A percentile compares a stretch with the other conserved stretches of the same genome.
phyloP scores from a whole-genome alignment of 2,329 filamentous ascomycete genomes.

The Tolypocladium album region DNA sequence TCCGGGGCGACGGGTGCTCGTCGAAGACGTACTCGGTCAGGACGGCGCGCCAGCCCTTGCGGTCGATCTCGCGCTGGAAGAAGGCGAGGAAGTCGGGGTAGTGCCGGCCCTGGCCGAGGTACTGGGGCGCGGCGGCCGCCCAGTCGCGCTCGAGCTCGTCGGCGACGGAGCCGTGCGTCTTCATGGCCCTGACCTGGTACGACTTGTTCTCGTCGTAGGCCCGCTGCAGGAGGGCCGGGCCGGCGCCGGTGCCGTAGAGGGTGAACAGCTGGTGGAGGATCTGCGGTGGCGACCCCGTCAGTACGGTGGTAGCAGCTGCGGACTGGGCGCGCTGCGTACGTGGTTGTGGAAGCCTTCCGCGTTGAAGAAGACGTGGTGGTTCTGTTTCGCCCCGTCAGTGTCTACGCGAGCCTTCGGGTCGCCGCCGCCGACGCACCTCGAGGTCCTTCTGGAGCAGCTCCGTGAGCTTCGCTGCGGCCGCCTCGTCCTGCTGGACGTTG shows the following conservation, averaged over 20 bases:
- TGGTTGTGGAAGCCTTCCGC: slow-evolving; percentile 70
- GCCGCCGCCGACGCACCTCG: slow-evolving; percentile 26
- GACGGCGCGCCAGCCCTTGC: slow-evolving; percentile 46
- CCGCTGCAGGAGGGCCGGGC: slow-evolving; percentile 43
- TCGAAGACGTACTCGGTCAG: slow-evolving; percentile 60
- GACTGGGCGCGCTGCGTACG: slow-evolving; percentile 23
- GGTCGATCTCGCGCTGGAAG: slow-evolving; percentile 63
- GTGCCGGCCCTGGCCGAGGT: slow-evolving; percentile 49
- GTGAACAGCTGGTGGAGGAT: slow-evolving; percentile 66
- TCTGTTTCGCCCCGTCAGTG: slow-evolving; percentile 6
- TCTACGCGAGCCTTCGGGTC: too few relatives aligned
- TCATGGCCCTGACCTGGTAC: slow-evolving; percentile 52
- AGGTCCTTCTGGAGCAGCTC: slow-evolving; percentile 69
- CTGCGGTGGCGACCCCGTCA: slow-evolving; percentile 14
- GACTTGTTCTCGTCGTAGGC: slow-evolving; percentile 53
- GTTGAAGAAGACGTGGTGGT: slow-evolving; percentile 76
- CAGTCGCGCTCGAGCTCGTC: slow-evolving; percentile 44
- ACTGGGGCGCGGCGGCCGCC: slow-evolving; percentile 37
- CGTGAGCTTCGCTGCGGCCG: slow-evolving; percentile 51
- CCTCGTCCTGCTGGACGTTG: slow-evolving; percentile 35
- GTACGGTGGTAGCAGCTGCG: too few relatives aligned
- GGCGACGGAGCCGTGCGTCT: slow-evolving; percentile 37
- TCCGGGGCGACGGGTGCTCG: slow-evolving; percentile 48
- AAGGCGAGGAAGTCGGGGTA: slow-evolving; percentile 70
- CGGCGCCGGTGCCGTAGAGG: slow-evolving; percentile 65